Conservation (phyloP, 2,329 filamentous ascomycete species). For the Scorias spongiosa region DNA sequence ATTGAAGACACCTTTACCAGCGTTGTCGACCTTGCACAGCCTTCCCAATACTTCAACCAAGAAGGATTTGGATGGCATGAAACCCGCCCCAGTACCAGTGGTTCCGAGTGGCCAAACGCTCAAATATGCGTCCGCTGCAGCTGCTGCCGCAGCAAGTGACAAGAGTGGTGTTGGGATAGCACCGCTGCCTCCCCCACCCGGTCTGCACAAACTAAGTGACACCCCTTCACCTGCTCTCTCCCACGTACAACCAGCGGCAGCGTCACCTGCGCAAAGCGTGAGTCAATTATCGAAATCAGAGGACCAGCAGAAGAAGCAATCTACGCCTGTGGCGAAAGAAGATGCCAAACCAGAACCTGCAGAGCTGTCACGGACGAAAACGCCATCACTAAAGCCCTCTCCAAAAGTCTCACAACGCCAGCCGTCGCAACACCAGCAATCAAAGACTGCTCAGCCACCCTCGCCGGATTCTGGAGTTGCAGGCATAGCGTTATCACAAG, state of each 20-base stretch:
- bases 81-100: conserved; percentile 75
- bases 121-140: conserved; percentile 93
- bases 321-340: conserved; percentile 13
- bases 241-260: conserved; percentile 27
- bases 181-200: conserved; percentile 79
- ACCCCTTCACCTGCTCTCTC: conserved; percentile 37
- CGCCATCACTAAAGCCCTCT: conserved; percentile 13
- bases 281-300: conserved; percentile 11
- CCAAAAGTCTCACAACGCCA: conserved; percentile 26
- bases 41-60: conserved; percentile 47
- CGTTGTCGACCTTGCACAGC: conserved; percentile 75
- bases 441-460: conserved; percentile 13
- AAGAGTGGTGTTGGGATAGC: conserved; percentile 82
- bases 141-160: conserved; percentile 80
- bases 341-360: conserved; percentile 12
- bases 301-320: conserved; percentile 14
- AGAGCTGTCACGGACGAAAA: conserved; percentile 8
- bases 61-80: conserved; percentile 55
- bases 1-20: conserved; percentile 86
- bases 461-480: conserved; percentile 21
- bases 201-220: conserved; percentile 40
- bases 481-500: conserved; percentile 32
- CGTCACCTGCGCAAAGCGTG: conserved; percentile 17
- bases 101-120: conserved; percentile 77
- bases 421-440: conserved; percentile 10